Conservation (phyloP, 2,329 filamentous ascomycete species). For the Trichoderma oligosporum region DNA sequence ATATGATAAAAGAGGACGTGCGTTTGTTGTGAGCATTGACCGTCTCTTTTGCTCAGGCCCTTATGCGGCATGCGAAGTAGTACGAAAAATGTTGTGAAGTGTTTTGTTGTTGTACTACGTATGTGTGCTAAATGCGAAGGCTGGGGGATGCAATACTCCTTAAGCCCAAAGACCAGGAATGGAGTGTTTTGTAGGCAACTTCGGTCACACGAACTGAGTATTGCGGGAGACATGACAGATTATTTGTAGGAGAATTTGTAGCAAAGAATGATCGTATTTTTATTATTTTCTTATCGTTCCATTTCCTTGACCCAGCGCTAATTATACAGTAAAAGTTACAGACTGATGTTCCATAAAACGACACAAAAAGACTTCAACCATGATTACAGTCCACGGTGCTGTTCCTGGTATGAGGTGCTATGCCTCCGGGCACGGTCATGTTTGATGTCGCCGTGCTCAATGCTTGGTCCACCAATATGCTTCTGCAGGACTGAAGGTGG, state of each 20-base stretch:
- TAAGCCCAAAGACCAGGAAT: no score
- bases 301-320: slow-evolving; percentile 15
- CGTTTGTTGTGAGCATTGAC: neutral
- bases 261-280: no score
- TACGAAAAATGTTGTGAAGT: no score
- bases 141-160: no score
- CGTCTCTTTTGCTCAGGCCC: neutral
- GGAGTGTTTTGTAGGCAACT: no score
- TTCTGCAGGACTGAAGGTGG: slow-evolving; percentile 51
- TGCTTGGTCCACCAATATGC: slow-evolving; percentile 43
- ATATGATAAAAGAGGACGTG: neutral
- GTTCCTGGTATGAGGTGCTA: slow-evolving; percentile 47
- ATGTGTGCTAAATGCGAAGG: no score
- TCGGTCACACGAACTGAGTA: no score
- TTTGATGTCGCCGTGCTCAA: slow-evolving; percentile 42
- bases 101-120: no score
- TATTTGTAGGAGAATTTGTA: no score
- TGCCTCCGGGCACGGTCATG: slow-evolving; percentile 47
- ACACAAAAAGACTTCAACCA: neutral
- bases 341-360: neutral
- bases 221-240: no score
- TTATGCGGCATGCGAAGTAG: neutral
- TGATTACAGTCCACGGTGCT: slow-evolving; percentile 43
- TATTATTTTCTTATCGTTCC: no score
- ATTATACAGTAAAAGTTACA: slow-evolving; percentile 9